phyloP scores from a whole-genome alignment of 2,329 filamentous ascomycete genomes.

The Pestalotiopsis fici region DNA sequence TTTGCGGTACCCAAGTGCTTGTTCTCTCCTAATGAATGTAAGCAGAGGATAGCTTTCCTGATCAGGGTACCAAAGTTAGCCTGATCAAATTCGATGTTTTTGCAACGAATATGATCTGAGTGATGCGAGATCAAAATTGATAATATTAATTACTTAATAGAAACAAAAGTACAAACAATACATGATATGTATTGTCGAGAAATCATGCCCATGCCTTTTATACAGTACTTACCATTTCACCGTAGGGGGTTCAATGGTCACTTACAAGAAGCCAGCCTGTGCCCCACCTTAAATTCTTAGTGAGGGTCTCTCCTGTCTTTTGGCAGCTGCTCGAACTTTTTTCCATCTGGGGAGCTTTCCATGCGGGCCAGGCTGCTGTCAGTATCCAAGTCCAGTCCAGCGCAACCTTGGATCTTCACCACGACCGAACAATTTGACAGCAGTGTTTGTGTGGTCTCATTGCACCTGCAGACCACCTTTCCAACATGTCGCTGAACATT shows the following conservation, averaged over 20 bases:
- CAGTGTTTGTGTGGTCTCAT: background rate
- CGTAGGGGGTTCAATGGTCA: background rate
- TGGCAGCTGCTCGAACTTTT: constrained; percentile 9
- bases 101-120: too few species aligned
- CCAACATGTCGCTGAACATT: constrained; percentile 89
- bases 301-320: background rate
- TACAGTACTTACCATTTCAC: background rate
- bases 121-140: too few species aligned
- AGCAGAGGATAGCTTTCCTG: too few species aligned
- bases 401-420: background rate
- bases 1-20: too few species aligned
- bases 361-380: constrained; percentile 4
- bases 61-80: too few species aligned
- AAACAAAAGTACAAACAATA: too few species aligned
- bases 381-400: background rate
- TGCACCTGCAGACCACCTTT: background rate
- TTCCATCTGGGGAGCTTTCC: constrained; percentile 3
- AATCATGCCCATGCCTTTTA: too few species aligned
- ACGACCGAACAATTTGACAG: background rate
- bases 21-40: too few species aligned
- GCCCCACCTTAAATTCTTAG: constrained; percentile 4
- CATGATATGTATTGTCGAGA: too few species aligned
- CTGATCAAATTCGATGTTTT: too few species aligned
- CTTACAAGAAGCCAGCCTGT: background rate
- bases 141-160: too few species aligned